These are phyloP conservation scores for Candida tetrigidarum DNA, from an alignment of 1,139 yeast genomes.

Conservation along the genomic window DNA sequence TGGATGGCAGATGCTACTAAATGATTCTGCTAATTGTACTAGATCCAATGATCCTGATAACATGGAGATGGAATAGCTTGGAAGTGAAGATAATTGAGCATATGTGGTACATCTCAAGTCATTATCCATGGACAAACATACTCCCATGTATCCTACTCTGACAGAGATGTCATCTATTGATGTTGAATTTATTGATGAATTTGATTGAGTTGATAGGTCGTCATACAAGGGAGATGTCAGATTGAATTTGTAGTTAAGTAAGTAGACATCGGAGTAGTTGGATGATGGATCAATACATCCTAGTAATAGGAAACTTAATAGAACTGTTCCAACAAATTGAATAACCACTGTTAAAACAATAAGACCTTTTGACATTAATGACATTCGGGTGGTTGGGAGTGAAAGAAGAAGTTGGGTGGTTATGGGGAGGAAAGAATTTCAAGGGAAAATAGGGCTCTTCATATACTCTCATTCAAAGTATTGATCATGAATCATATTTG, in stretches of 20 bases:
- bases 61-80: slow-evolving; percentile 12
- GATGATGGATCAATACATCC: slow-evolving; percentile 50
- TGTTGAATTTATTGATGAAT: slow-evolving; percentile 12
- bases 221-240: slow-evolving; percentile 22
- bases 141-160: slow-evolving; percentile 54
- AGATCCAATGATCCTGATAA: slow-evolving; percentile 36
- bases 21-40: slow-evolving; percentile 41
- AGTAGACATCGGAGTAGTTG: slow-evolving; percentile 49
- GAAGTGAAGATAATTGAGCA: slow-evolving; percentile 25
- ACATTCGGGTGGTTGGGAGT: background rate
- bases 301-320: slow-evolving; percentile 54
- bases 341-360: slow-evolving; percentile 23
- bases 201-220: slow-evolving; percentile 5
- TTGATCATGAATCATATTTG: background rate
- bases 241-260: slow-evolving; percentile 52
- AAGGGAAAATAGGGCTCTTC: background rate
- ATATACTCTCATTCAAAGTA: background rate
- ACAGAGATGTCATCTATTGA: slow-evolving; percentile 36
- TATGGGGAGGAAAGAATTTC: background rate
- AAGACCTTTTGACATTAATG: slow-evolving; percentile 11
- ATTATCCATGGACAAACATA: slow-evolving; percentile 42
- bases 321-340: slow-evolving; percentile 41
- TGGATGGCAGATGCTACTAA: slow-evolving; percentile 56
- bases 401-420: too few species aligned
- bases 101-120: slow-evolving; percentile 38